Conservation (phyloP, 2,329 filamentous ascomycete species). For the Xylaria sp. region DNA sequence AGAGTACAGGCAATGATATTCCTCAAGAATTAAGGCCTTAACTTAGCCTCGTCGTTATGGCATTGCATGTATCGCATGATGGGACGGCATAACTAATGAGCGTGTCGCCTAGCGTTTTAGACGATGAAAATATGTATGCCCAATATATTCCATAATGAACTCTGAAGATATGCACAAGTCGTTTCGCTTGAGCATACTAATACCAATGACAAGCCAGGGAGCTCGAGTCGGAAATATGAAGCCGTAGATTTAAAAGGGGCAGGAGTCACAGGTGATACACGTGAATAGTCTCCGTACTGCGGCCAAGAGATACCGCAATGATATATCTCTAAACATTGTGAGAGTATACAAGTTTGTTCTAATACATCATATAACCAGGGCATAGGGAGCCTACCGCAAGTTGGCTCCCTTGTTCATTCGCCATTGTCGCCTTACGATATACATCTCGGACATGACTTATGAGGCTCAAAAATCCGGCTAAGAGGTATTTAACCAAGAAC, state of each 20-base stretch:
- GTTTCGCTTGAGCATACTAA: neutral
- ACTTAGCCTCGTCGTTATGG: too few relatives aligned
- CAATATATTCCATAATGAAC: neutral
- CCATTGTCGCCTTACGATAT: neutral
- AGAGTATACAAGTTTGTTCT: constrained; percentile 11
- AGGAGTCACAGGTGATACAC: neutral
- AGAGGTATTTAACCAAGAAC: constrained; percentile 52
- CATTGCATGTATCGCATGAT: neutral
- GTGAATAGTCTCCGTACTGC: neutral
- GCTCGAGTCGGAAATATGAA: neutral
- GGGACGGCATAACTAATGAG: neutral
- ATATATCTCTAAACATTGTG: constrained; percentile 3
- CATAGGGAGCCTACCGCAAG: neutral
- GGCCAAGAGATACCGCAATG: neutral
- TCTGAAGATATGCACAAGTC: neutral
- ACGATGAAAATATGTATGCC: neutral
- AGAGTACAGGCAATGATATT: too few relatives aligned
- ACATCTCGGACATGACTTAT: neutral
- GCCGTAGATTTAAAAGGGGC: neutral
- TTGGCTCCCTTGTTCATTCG: neutral
- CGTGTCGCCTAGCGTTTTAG: neutral
- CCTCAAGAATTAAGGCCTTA: too few relatives aligned
- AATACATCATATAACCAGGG: neutral
- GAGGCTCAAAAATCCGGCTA: neutral
- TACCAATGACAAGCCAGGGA: too few relatives aligned